These are phyloP conservation scores for Trichopus zeylanicus DNA, from an alignment of 116 monocot genomes.

Conservation along the genomic window DNA sequence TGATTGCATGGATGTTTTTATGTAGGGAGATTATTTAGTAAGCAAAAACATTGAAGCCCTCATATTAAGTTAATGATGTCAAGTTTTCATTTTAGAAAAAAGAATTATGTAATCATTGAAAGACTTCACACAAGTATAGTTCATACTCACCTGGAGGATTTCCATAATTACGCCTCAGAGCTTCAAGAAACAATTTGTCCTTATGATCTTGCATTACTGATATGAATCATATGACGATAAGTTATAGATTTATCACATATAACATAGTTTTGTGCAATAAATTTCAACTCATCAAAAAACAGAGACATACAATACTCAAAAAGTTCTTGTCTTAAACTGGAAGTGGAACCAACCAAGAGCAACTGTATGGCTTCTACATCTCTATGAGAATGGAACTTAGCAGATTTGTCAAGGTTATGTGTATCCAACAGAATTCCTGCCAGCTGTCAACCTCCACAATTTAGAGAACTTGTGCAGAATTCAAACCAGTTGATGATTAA, in stretches of 20 bases:
- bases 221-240: background rate
- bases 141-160: conserved; percentile 30
- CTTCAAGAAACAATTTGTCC: conserved; percentile 31
- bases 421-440: conserved; percentile 59
- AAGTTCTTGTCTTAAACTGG: conserved; percentile 27
- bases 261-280: background rate
- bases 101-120: too few species aligned
- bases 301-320: conserved; percentile 34
- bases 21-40: too few species aligned
- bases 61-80: background rate
- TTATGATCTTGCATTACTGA: conserved; percentile 37
- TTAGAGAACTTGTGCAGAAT: background rate
- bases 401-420: conserved; percentile 22
- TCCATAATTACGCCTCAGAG: conserved; percentile 28
- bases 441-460: conserved; percentile 17
- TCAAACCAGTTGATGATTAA: background rate
- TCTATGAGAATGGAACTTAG: conserved; percentile 20
- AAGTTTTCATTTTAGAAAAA: background rate
- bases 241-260: background rate
- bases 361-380: conserved; percentile 51
- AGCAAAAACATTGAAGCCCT: too few species aligned
- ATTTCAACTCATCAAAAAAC: background rate
- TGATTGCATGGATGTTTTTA: too few species aligned
- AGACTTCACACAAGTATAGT: background rate
- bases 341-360: conserved; percentile 33